These are phyloP conservation scores for Chytriomyces confervae DNA, from an alignment of 192 early-diverging fungal species.

Conservation along the genomic window DNA sequence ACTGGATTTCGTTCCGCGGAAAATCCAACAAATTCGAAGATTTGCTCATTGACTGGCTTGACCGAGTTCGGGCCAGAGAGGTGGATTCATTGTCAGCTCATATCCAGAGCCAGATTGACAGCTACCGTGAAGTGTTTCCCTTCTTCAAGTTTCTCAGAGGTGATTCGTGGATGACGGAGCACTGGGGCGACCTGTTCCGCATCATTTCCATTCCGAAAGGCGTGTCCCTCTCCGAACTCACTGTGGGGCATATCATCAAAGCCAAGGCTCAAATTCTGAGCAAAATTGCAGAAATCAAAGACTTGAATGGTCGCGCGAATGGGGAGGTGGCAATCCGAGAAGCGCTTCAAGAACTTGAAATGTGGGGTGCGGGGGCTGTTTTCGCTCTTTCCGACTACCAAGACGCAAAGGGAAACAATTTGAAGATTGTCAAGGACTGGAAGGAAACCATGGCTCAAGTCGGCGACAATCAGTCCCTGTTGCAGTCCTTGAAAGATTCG, in stretches of 20 bases:
- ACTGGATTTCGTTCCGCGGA: constrained; percentile 62
- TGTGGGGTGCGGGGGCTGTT: constrained; percentile 59
- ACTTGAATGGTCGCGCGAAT: constrained; percentile 60
- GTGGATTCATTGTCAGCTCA: constrained; percentile 44
- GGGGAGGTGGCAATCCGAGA: constrained; percentile 64
- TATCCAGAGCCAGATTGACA: constrained; percentile 53
- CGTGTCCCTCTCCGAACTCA: constrained; percentile 52
- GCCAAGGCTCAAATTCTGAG: constrained; percentile 39
- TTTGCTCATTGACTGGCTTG: constrained; percentile 48
- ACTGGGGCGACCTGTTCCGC: constrained; percentile 64
- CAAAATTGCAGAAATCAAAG: constrained; percentile 57
- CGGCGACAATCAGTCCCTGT: constrained; percentile 64
- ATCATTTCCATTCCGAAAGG: constrained; percentile 47
- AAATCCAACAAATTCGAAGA: constrained; percentile 56
- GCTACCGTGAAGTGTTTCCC: constrained; percentile 43
- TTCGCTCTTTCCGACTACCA: constrained; percentile 59
- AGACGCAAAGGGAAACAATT: constrained; percentile 50
- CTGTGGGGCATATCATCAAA: constrained; percentile 50
- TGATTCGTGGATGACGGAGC: constrained; percentile 63
- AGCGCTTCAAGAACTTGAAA: constrained; percentile 63
- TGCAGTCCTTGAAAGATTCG: constrained; percentile 64
- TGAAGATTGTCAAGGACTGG: constrained; percentile 64
- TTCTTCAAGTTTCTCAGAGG: constrained; percentile 60
- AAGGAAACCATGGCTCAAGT: constrained; percentile 65
- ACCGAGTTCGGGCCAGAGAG: constrained; percentile 37